These are phyloP conservation scores for Lasiosphaeria ovina DNA, from an alignment of 495 filamentous ascomycete genomes.

Conservation along the genomic window DNA sequence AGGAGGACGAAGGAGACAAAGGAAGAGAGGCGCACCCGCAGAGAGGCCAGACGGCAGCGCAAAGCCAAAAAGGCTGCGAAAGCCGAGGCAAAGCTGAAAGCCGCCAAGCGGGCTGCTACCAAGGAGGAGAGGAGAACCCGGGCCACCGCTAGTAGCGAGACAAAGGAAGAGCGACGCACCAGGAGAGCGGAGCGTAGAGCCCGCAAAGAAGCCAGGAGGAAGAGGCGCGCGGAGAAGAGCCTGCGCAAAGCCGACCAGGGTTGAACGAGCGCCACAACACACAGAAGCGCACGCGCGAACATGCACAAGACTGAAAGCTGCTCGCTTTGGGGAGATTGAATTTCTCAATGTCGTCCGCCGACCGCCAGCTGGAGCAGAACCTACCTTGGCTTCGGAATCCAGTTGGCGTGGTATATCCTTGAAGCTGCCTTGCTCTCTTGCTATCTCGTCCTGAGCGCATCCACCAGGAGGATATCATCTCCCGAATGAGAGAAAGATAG, in stretches of 20 bases:
- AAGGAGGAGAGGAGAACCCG: constrained; percentile 23
- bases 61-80: constrained; percentile 20
- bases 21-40: constrained; percentile 36
- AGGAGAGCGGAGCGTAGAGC: constrained; percentile 44
- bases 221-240: constrained; percentile 7
- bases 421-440: no score
- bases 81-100: constrained; percentile 10
- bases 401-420: no score
- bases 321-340: no score
- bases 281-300: no score
- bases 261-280: neutral
- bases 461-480: no score
- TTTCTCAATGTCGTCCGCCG: no score
- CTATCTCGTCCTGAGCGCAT: no score
- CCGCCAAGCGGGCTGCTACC: constrained; percentile 21
- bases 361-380: no score
- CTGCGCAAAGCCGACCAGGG: neutral
- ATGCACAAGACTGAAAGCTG: no score
- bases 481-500: no score
- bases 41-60: constrained; percentile 31
- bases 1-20: constrained; percentile 31
- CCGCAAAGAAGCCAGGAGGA: constrained; percentile 40
- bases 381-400: no score
- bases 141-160: constrained; percentile 27
- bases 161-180: constrained; percentile 41